These are phyloP conservation scores for Suillus decipiens DNA, from an alignment of 768 basidiomycete genomes.

Conservation along the genomic window DNA sequence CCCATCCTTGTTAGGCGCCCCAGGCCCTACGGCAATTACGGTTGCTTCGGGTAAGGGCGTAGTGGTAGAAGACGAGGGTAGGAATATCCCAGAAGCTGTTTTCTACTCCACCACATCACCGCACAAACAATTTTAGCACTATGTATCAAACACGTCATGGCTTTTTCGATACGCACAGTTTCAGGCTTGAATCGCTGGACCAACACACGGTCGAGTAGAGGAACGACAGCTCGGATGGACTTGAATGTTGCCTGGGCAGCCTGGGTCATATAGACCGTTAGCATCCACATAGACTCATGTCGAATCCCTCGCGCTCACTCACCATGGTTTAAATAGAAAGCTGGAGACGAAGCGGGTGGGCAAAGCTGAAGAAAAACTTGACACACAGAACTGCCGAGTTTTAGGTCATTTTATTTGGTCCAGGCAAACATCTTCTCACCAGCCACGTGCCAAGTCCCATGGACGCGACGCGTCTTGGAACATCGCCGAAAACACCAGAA, in stretches of 20 bases:
- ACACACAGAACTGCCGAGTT: slow-evolving; percentile 18
- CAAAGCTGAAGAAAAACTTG: slow-evolving; percentile 24
- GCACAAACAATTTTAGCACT: background rate
- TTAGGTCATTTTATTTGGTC: slow-evolving; percentile 30
- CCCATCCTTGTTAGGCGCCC: slow-evolving; percentile 89
- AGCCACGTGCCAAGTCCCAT: slow-evolving; percentile 29
- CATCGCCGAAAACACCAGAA: background rate
- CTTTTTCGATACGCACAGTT: slow-evolving; percentile 59
- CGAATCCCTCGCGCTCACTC: slow-evolving; percentile 9
- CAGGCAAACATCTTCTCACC: slow-evolving; percentile 24
- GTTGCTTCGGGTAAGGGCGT: slow-evolving; percentile 95
- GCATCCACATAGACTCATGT: background rate
- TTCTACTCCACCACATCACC: slow-evolving; percentile 54
- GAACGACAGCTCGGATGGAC: slow-evolving; percentile 86
- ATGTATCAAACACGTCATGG: background rate
- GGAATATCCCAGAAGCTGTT: slow-evolving; percentile 96
- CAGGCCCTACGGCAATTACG: slow-evolving; percentile 94
- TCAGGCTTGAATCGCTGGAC: slow-evolving; percentile 98
- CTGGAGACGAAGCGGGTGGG: slow-evolving; percentile 22
- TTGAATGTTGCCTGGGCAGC: slow-evolving; percentile 94
- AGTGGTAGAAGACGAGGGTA: slow-evolving; percentile 86
- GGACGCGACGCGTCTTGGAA: slow-evolving; percentile 8
- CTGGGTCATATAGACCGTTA: slow-evolving; percentile 32
- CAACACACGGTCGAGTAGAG: slow-evolving; percentile 93
- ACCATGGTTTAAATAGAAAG: slow-evolving; percentile 28